These are phyloP conservation scores for Suhomyces sp. DNA, from an alignment of 805 yeast species.

Conservation along the genomic window DNA sequence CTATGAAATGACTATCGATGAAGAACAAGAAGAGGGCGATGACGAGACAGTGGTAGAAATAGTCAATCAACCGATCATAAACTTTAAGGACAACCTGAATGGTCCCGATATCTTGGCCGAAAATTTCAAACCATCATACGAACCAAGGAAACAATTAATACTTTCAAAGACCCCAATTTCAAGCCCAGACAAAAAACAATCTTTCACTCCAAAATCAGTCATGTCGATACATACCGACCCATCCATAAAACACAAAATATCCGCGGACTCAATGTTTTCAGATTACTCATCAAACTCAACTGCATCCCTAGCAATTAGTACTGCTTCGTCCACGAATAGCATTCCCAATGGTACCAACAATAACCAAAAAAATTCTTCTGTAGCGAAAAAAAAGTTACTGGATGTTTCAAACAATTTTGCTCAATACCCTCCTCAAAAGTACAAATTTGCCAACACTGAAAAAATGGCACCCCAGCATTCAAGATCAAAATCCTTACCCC, in stretches of 20 bases:
- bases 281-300: constrained; percentile 6
- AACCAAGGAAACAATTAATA: background rate
- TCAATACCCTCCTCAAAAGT: constrained; percentile 41
- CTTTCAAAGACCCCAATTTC: constrained; percentile 6
- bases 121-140: background rate
- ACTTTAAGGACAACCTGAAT: constrained; percentile 14
- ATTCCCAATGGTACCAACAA: background rate
- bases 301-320: constrained; percentile 1
- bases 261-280: constrained; percentile 11
- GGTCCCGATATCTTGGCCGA: constrained; percentile 18
- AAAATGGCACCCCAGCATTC: constrained; percentile 7
- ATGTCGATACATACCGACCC: constrained; percentile 4
- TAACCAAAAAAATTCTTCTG: background rate
- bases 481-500: constrained; percentile 12
- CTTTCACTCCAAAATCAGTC: constrained; percentile 8
- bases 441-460: constrained; percentile 20
- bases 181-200: constrained; percentile 7
- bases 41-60: no score
- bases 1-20: constrained; percentile 32
- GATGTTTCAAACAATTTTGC: constrained; percentile 25
- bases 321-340: constrained; percentile 2
- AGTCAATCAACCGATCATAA: background rate
- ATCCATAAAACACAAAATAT: constrained; percentile 5
- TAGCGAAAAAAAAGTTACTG: constrained; percentile 9
- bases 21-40: constrained; percentile 14